Base-by-base conservation (phyloP, 805 yeast species). In the Suhomyces sp. region DNA sequence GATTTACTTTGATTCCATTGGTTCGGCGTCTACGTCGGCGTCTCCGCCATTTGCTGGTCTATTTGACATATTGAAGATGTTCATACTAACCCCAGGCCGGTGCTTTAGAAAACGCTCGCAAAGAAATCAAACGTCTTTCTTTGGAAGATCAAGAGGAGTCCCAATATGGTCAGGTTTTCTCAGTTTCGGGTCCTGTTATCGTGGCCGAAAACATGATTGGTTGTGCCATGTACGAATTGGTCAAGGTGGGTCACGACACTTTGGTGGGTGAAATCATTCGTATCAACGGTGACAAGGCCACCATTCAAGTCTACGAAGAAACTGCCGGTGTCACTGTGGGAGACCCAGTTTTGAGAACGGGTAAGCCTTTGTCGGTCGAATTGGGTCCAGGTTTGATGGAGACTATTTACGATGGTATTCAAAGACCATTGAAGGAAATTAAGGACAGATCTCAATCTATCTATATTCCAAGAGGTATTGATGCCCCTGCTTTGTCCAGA, bases 371-470 rank as follows among this genome's bases (percentile, higher is more conserved):
- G 62, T 91, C 97, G 48, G 99, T 94, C 50, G 99, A 94, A 76
- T 80, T 94, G 69, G 99, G 99, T 68, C 99, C 99, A 27, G 99
- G 99, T 71, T 82, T 94, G 65, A 92, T 94, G 97, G 99, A 94
- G 76, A 94, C 97, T 61, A 94, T 94, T 69, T 94, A 94, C 69
- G 99, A 94, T 74, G 99, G 99, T 80, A 94, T 94, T 72, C 99
- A 94, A 78, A 90, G 99, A 79, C 99, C 99, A 44, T 83, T 94
- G 72, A 89, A 89, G 73, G 90, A 96, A 46, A 94, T 94, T 67
- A 88, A 86, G 69, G 96, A 92, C 58, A 68, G 72, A 48, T 86
- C 97, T 21, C 86, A 92, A 67, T 89, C 97, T 46, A 94, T 94
- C 67, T 94, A 94, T 76, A 94, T 94, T 58, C 99, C 99, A 70